These are phyloP conservation scores for Aegle marmelos DNA, from an alignment of 345 rosid genomes.

Conservation along the genomic window DNA sequence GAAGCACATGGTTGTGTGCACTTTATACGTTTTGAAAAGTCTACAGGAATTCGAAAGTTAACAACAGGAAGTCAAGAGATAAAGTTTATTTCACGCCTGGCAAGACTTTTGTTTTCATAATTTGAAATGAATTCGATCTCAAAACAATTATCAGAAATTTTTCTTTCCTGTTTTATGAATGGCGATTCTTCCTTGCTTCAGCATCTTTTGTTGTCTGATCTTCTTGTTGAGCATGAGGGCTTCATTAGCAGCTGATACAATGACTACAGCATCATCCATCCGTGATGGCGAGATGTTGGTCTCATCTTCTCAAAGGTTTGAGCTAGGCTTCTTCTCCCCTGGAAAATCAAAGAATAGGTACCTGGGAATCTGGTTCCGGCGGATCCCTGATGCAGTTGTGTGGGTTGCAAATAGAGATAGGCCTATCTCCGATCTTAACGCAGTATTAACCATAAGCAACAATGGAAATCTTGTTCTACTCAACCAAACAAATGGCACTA, in stretches of 20 bases:
- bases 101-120: no score
- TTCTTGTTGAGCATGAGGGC: neutral
- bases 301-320: neutral
- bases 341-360: neutral
- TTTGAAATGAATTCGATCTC: no score
- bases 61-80: no score
- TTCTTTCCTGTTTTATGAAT: no score
- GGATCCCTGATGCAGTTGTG: neutral
- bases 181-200: neutral
- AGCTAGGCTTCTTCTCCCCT: neutral
- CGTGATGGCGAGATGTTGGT: neutral
- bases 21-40: no score
- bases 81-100: no score
- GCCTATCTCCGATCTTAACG: neutral
- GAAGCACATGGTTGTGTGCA: no score
- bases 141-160: no score
- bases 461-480: neutral
- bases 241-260: neutral
- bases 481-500: neutral
- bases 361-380: neutral
- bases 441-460: neutral
- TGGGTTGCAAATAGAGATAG: neutral
- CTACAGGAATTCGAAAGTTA: no score
- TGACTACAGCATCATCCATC: neutral
- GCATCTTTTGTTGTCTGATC: neutral